Conservation (phyloP, 805 yeast genomes). For the Kregervanrija delftensis region DNA sequence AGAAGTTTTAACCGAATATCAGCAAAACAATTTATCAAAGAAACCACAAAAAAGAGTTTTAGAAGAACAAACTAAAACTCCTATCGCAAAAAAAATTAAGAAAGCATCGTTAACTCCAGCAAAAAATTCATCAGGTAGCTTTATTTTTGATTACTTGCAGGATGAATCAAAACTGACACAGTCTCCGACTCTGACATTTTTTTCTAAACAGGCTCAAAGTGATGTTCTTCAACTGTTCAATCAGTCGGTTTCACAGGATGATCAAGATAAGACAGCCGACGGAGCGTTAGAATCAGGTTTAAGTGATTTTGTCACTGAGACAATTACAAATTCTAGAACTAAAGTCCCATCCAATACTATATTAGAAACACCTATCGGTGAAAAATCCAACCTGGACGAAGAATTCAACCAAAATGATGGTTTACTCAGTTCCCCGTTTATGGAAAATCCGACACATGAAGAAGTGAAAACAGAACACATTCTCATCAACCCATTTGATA, state of each 20-base stretch:
- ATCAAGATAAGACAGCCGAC: conserved; percentile 19
- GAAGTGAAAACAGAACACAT: conserved; percentile 22
- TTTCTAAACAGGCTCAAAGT: conserved; percentile 65
- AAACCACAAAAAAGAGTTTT: background rate
- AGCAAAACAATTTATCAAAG: background rate
- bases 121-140: background rate
- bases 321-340: conserved; percentile 26
- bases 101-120: background rate
- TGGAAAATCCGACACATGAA: conserved; percentile 22
- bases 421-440: conserved; percentile 41
- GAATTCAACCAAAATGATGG: conserved; percentile 11
- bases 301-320: conserved; percentile 42
- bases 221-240: conserved; percentile 76
- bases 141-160: background rate
- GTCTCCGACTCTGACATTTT: conserved; percentile 77
- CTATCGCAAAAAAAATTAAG: background rate
- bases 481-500: conserved; percentile 22
- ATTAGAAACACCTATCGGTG: conserved; percentile 25
- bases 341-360: background rate
- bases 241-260: conserved; percentile 31
- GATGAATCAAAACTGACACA: conserved; percentile 27
- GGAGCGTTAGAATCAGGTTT: conserved; percentile 18
- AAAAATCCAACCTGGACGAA: conserved; percentile 1
- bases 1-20: conserved; percentile 48
- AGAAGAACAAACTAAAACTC: conserved; percentile 1